Conservation (phyloP, 1,139 yeast genomes). For the Pichia sp. region DNA sequence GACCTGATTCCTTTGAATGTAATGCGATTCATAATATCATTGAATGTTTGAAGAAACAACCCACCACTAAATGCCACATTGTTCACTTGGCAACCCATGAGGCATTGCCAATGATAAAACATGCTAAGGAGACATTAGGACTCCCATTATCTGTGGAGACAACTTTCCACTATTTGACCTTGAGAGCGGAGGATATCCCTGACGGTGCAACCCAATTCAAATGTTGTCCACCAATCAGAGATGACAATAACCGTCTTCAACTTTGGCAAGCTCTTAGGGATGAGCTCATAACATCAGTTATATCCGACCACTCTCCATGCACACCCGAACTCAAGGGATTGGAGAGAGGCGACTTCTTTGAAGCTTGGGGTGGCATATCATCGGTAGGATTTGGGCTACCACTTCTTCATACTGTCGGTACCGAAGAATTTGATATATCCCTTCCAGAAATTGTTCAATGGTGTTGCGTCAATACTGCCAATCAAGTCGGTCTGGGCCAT, state of each 20-base stretch:
- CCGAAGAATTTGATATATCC: slow-evolving; percentile 40
- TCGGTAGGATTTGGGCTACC: slow-evolving; percentile 90
- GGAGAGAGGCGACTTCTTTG: slow-evolving; percentile 77
- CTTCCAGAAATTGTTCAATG: slow-evolving; percentile 62
- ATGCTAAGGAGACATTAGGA: slow-evolving; percentile 50
- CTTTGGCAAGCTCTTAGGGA: slow-evolving; percentile 72
- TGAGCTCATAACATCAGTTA: slow-evolving; percentile 73
- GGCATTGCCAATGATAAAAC: slow-evolving; percentile 63
- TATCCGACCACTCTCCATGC: slow-evolving; percentile 94
- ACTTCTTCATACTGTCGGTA: slow-evolving; percentile 69
- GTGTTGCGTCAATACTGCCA: slow-evolving; percentile 80
- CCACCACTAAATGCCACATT: slow-evolving; percentile 71
- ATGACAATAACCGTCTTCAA: slow-evolving; percentile 57
- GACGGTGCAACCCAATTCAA: slow-evolving; percentile 75
- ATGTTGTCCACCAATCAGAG: slow-evolving; percentile 92
- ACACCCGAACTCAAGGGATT: slow-evolving; percentile 83
- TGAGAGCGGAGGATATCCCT: slow-evolving; percentile 70
- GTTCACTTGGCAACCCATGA: slow-evolving; percentile 85
- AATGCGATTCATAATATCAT: slow-evolving; percentile 73
- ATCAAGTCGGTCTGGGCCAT: slow-evolving; percentile 72
- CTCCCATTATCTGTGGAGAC: slow-evolving; percentile 78
- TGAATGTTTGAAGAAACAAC: slow-evolving; percentile 49
- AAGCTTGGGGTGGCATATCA: slow-evolving; percentile 97
- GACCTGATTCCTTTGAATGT: slow-evolving; percentile 85
- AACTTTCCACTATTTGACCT: slow-evolving; percentile 82